These are phyloP conservation scores for Fusarium sp. DNA, from an alignment of 2,329 filamentous ascomycete species.

Conservation along the genomic window DNA sequence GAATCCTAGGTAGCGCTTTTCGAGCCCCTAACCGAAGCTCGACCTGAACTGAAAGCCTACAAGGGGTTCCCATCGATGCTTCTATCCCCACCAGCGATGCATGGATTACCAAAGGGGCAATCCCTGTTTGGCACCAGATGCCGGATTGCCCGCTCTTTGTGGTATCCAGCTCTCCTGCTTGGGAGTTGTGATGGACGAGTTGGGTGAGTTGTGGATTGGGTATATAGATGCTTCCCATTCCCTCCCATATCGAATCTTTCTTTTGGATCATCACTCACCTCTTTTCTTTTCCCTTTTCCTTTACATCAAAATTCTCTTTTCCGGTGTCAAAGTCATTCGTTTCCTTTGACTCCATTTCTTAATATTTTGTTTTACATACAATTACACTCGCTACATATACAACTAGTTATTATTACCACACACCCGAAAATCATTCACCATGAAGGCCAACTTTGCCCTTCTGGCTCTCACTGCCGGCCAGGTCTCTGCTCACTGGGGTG, in stretches of 20 bases:
- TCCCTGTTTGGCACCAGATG: slow-evolving; percentile 40
- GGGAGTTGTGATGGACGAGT: slow-evolving; percentile 1
- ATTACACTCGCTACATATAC: slow-evolving; percentile 39
- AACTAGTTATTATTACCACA: slow-evolving; percentile 35
- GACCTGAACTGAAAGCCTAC: slow-evolving; percentile 15
- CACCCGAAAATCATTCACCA: slow-evolving; percentile 49
- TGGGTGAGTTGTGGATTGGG: slow-evolving; percentile 23
- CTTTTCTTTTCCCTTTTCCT: slow-evolving; percentile 46
- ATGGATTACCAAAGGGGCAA: slow-evolving; percentile 30
- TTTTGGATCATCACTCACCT: slow-evolving; percentile 43
- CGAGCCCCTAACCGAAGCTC: slow-evolving; percentile 28
- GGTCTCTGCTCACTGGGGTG: slow-evolving; percentile 56
- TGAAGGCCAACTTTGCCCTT: slow-evolving; percentile 64
- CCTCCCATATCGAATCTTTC: slow-evolving; percentile 36
- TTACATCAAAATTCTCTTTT: slow-evolving; percentile 42
- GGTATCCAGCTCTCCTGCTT: slow-evolving; percentile 14
- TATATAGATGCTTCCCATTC: slow-evolving; percentile 48
- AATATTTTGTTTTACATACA: slow-evolving; percentile 45
- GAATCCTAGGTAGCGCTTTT: slow-evolving; percentile 31
- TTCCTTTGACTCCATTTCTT: slow-evolving; percentile 59
- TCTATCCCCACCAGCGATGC: slow-evolving; percentile 36
- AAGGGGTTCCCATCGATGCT: slow-evolving; percentile 36
- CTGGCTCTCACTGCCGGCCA: slow-evolving; percentile 64
- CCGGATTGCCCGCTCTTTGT: slow-evolving; percentile 38
- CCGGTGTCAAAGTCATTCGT: slow-evolving; percentile 66